Conservation (phyloP, 176 grass and related monocot species). For the Cenchrus purpureus region DNA sequence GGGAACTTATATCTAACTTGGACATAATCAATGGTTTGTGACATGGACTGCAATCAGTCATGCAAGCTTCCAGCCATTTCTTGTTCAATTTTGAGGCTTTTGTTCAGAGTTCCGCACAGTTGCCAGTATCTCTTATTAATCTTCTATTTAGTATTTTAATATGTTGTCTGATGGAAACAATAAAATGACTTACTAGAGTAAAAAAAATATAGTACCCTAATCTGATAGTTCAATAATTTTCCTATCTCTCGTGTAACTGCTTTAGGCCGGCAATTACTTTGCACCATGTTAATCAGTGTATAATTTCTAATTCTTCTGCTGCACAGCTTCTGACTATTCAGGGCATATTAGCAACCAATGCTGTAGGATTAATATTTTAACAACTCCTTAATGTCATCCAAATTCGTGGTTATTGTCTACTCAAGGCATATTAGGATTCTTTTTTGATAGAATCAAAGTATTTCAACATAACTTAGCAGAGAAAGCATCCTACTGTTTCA, state of each 20-base stretch:
- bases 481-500: slow-evolving; percentile 27
- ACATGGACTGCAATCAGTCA: background rate
- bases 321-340: slow-evolving; percentile 30
- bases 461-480: slow-evolving; percentile 14
- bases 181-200: background rate
- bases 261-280: slow-evolving; percentile 10
- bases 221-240: slow-evolving; percentile 5
- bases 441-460: slow-evolving; percentile 15
- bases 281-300: slow-evolving; percentile 9
- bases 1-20: background rate
- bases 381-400: slow-evolving; percentile 8
- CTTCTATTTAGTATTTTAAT: background rate
- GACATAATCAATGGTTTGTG: background rate
- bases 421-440: slow-evolving; percentile 11
- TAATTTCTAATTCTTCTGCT: slow-evolving; percentile 11
- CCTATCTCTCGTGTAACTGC: slow-evolving; percentile 19
- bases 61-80: slow-evolving; percentile 16
- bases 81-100: background rate
- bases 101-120: background rate
- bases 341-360: slow-evolving; percentile 25
- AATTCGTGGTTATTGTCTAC: slow-evolving; percentile 1
- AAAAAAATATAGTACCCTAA: background rate
- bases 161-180: slow-evolving; percentile 14
- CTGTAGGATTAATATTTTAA: slow-evolving; percentile 18
- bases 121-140: background rate